Base-by-base conservation (phyloP, 2,329 filamentous ascomycete genomes). In the Bipolaris sorokiniana region DNA sequence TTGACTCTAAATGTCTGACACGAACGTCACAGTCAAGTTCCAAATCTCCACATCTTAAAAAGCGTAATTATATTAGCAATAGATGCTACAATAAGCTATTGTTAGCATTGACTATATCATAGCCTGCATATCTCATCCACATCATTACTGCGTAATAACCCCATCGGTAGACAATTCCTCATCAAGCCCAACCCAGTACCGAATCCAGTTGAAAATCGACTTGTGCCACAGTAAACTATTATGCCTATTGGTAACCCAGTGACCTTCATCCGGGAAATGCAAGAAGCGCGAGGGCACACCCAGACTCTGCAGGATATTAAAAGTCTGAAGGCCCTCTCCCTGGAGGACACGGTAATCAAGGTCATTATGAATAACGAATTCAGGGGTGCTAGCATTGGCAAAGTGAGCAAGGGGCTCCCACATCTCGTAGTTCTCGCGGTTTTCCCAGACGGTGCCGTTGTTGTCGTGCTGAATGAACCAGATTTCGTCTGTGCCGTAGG, bases 291-390 rank as follows among this genome's bases (percentile, higher is more conserved):
- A 93, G 5, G 90, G 88, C 3, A 96, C 84, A 0, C 87, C 87
- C 45, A 85, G 83, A 37, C 88, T 86, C 77, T 97, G 92, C 23
- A 97, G 79, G 3, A 93, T 87, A 62, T 96, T 96, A 79, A 96
- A 97, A 50, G 91, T 89, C 15, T 89, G 85, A 46, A 96, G 76
- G 0, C 92, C 92, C 75, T 97, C 94, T 0, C 88, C 86, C 48
- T 97, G 87, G 0, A 92, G 88, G 28, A 97, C 80, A n/a, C 94
- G 86, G 74, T 96, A 98, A 76, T 98, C 94, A 13, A 95, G 83
- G 65, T 76, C 73, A 91, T 91, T 95, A 76, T 98, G 94, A 52
- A 98, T 91, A 60, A 95, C 87, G 64, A 99, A 83, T 77, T 95
- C 88, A 0, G 95, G 94, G 0, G 93, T 97, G 3, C 84, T 81